Evolutionary conservation across 352 stramenopile species (phyloP), one percentile per base, ranked within the genome.

Genomic region (Peronospora belbahrii): DNA sequence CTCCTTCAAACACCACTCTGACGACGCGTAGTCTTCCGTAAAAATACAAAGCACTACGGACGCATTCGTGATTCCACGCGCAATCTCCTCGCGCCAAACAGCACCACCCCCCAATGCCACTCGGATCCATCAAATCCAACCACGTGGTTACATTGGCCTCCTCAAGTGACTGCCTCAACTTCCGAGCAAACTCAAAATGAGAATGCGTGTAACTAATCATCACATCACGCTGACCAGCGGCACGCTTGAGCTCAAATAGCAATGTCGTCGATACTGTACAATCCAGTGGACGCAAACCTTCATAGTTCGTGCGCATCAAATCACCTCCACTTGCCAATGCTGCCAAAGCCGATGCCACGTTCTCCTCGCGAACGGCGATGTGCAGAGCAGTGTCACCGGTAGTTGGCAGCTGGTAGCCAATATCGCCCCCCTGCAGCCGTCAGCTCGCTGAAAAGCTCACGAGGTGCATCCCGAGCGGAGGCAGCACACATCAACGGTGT

Each of bases 191-290:
- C 59, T 88, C 76, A 4, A 60, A 56, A 46, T 92, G 81, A 20
- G 81, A 83, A 47, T 92, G 81, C 20, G 81, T 92, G 59, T 92
- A 90, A 58, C 81, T 92, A 52, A 92, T 90, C 81, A 92, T 90
- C 7, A 89, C 81, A 24, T 92, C 81, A 0, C 81, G 74, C 22
- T 84, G 67, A 0, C 81, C 81, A 0, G 78, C 81, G 11, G 78
- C 79, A 9, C 62, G 74, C 56, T 92, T 92, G 36, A 92, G 74
- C 22, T 82, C 79, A 25, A 83, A 92, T n/a, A 83, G 60, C 4
- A 92, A 60, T 38, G 69, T 70, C 4, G 81, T 90, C 4, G 75
- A 85, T 2, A 70, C 87, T 0, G 81, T 88, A 33, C 78, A 90
- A 49, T 92, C 81, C 6, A 92, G 43, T 4, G 81, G 75, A 4